Percentiles rank a stretch among this genome's conserved stretches.
Evolutionary conservation across 345 rosid genomes (phyloP).

Genomic region (Rhodamnia argentea): DNA sequence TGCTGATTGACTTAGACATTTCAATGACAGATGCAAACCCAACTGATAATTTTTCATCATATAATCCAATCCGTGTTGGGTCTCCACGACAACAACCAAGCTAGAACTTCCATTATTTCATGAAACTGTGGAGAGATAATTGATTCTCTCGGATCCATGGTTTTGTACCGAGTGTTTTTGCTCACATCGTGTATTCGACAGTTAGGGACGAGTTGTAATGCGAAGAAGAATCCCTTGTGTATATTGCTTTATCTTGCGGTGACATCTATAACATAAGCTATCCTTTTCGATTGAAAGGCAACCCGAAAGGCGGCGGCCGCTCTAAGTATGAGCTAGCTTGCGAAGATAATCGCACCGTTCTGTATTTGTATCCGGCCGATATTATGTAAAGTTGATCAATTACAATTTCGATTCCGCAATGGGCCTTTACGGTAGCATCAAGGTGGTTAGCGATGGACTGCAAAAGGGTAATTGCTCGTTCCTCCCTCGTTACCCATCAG

Average conservation of each 20-base stretch:
- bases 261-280: neutral
- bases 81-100: neutral
- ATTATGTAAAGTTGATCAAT: neutral
- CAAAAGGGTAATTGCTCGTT: neutral
- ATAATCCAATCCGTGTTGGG: neutral
- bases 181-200: neutral
- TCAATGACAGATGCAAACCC: neutral
- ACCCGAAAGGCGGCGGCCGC: fast-evolving
- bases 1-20: neutral
- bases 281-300: neutral
- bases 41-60: neutral
- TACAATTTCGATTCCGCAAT: fast-evolving
- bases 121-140: neutral
- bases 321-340: neutral
- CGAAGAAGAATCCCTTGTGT: neutral
- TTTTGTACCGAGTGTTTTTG: neutral
- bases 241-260: too few species aligned
- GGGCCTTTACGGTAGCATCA: fast-evolving
- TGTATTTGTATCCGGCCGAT: neutral
- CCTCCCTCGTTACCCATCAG: neutral
- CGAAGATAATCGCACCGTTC: neutral
- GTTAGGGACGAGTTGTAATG: neutral
- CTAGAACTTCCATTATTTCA: neutral
- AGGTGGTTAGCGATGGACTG: neutral
- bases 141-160: neutral